Percentiles rank a stretch among this genome's conserved stretches.
Evolutionary conservation across 129 eudicot species (phyloP).

Genomic region (Smallanthus sonchifolius): DNA sequence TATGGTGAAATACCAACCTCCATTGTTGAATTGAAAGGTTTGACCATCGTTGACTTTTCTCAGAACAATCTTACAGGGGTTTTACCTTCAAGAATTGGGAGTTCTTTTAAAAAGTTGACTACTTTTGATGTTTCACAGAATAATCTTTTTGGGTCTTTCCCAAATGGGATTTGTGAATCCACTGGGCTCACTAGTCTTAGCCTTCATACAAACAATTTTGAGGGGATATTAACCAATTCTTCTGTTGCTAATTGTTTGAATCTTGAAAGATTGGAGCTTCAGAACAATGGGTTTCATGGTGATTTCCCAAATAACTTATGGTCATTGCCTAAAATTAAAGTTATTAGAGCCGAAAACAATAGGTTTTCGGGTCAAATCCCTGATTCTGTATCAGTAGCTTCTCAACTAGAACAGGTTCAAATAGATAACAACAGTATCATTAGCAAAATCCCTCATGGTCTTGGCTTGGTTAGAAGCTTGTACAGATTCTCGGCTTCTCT

Average conservation of each 20-base stretch:
- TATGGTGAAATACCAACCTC: slow-evolving; percentile 65
- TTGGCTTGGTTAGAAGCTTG: slow-evolving; percentile 66
- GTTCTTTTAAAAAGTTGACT: slow-evolving; percentile 46
- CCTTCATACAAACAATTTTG: slow-evolving; percentile 68
- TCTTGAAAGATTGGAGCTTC: slow-evolving; percentile 84
- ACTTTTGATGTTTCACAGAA: slow-evolving; percentile 86
- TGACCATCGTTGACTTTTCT: slow-evolving; percentile 63
- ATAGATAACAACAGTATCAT: slow-evolving; percentile 88
- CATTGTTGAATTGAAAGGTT: slow-evolving; percentile 42
- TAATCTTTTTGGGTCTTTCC: slow-evolving; percentile 71
- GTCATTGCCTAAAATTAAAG: slow-evolving; percentile 81
- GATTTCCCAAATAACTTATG: slow-evolving; percentile 65
- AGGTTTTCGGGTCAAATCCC: slow-evolving; percentile 76
- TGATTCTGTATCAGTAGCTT: slow-evolving; percentile 61
- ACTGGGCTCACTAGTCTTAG: slow-evolving; percentile 44
- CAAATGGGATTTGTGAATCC: slow-evolving; percentile 62
- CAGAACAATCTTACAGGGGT: slow-evolving; percentile 77
- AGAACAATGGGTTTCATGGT: slow-evolving; percentile 77
- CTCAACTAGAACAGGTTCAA: slow-evolving; percentile 87
- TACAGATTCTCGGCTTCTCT: slow-evolving; percentile 86
- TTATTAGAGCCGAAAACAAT: slow-evolving; percentile 87
- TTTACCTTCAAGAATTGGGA: slow-evolving; percentile 45
- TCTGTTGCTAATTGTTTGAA: slow-evolving; percentile 45
- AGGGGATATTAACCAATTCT: slow-evolving; percentile 51
- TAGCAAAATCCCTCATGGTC: slow-evolving; percentile 63